Percentiles rank a stretch among this genome's conserved stretches.
Evolutionary conservation across 1,284 basidiomycete genomes (phyloP).

Genomic region (Trichosporon coremiiforme): DNA sequence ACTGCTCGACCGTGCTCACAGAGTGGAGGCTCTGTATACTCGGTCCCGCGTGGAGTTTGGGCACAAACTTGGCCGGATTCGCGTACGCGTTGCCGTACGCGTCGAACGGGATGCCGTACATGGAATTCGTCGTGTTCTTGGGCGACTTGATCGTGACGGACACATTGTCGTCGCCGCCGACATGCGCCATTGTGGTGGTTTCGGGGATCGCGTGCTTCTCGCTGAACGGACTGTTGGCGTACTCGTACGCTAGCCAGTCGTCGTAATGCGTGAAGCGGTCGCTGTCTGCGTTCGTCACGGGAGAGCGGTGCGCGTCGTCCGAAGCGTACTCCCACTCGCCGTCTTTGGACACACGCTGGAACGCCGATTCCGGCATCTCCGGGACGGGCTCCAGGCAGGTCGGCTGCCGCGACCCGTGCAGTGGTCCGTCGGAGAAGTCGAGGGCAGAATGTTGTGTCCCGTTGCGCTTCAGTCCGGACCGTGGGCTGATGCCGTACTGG

Average conservation of each 20-base stretch:
- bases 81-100: conserved; percentile 10
- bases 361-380: neutral
- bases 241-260: conserved; percentile 26
- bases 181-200: neutral
- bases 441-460: conserved; percentile 28
- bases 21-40: conserved; percentile 9
- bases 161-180: neutral
- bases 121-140: conserved; percentile 8
- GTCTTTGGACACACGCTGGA: conserved; percentile 2
- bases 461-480: conserved; percentile 25
- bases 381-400: conserved; percentile 2
- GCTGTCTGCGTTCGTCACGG: neutral
- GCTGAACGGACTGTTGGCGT: conserved; percentile 1
- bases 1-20: neutral
- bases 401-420: conserved; percentile 9
- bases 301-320: conserved; percentile 21
- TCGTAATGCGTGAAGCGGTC: conserved; percentile 24
- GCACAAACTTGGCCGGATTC: neutral
- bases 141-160: conserved; percentile 5
- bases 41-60: neutral
- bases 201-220: neutral
- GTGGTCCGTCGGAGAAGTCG: conserved; percentile 30
- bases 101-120: conserved; percentile 11
- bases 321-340: conserved; percentile 12
- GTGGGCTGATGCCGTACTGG: conserved; percentile 20